Percentiles rank a stretch among this genome's conserved stretches.
Conservation (phyloP, 2,329 filamentous ascomycete genomes). For the Diplocarpon mali region DNA sequence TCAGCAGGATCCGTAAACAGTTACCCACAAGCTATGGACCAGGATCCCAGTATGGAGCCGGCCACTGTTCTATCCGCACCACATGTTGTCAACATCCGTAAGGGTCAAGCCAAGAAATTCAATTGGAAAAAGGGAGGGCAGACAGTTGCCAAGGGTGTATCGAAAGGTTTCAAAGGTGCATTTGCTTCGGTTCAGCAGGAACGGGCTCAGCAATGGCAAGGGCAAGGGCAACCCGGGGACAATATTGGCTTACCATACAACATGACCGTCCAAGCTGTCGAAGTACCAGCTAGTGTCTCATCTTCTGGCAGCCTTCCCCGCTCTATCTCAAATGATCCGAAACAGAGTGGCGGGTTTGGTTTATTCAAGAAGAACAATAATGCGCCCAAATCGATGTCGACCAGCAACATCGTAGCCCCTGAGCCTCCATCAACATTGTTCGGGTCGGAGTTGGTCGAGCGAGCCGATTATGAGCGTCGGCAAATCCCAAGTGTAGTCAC, state of each 20-base stretch:
- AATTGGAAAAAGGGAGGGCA: constrained; percentile 98
- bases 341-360: constrained; percentile 42
- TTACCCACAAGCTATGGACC: constrained; percentile 27
- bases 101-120: constrained; percentile 85
- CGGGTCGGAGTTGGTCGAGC: constrained; percentile 76
- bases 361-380: constrained; percentile 47
- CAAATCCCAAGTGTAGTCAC: constrained; percentile 85
- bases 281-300: constrained; percentile 30
- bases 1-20: constrained; percentile 19
- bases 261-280: constrained; percentile 47
- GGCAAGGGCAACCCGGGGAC: constrained; percentile 47
- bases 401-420: constrained; percentile 28
- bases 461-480: constrained; percentile 78
- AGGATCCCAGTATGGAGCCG: constrained; percentile 25
- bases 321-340: constrained; percentile 21
- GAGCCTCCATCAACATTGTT: constrained; percentile 59
- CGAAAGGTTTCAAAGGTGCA: constrained; percentile 86
- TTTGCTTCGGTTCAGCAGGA: constrained; percentile 49
- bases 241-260: constrained; percentile 62
- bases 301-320: constrained; percentile 16
- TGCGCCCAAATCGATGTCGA: constrained; percentile 40
- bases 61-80: constrained; percentile 40
- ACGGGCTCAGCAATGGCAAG: constrained; percentile 38
- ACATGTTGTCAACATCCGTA: constrained; percentile 91
- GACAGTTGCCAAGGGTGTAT: constrained; percentile 85